Evolutionary conservation across 2,329 filamentous ascomycete species (phyloP), one percentile per base, ranked within the genome.

Genomic region (Colletotrichum kahawae): DNA sequence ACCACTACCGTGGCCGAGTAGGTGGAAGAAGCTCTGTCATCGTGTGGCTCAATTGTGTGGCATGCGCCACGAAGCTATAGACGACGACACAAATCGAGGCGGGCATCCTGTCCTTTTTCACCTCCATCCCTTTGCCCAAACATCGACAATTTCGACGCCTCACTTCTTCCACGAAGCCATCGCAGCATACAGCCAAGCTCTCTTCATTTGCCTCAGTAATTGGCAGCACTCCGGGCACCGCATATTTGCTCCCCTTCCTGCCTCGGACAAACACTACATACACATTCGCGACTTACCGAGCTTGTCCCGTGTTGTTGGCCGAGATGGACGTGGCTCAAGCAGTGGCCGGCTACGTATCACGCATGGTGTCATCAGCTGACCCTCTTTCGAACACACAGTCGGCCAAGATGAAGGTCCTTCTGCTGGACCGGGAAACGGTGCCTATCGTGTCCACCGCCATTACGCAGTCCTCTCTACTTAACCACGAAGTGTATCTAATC

Each of bases 401-500:
- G 27, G 91, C 95, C 56, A 98, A 98, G 88, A 99, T 99, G 97
- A 99, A 99, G 92, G 97, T 98, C 76, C 88, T 99, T 72, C 88
- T 99, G 77, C 89, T 99, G 79, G 97, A 99, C 85, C 93, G 92
- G 85, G 97, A 98, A 85, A 99, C 97, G 78, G 93, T 98, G 27
- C 92, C 95, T 18, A 98, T 98, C 79, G 92, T 98, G 24, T 99
- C 97, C 12, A 97, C 96, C 7, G 96, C 97, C 70, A 96, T 96
- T 76, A 98, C 97, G 2, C 97, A 99, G 84, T 99, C 97, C 33
- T 92, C 95, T 51, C 92, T 99, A 24, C 92, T 99, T 77, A 98
- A 95, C 82, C 95, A 99, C 87, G 96, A 98, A 86, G 95, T 99
- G 79, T 99, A 98, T 85, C 94, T 99, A 76, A 98, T 97, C 81